phyloP scores from a whole-genome alignment of 164 flowering plant species.

The Piper longum region DNA sequence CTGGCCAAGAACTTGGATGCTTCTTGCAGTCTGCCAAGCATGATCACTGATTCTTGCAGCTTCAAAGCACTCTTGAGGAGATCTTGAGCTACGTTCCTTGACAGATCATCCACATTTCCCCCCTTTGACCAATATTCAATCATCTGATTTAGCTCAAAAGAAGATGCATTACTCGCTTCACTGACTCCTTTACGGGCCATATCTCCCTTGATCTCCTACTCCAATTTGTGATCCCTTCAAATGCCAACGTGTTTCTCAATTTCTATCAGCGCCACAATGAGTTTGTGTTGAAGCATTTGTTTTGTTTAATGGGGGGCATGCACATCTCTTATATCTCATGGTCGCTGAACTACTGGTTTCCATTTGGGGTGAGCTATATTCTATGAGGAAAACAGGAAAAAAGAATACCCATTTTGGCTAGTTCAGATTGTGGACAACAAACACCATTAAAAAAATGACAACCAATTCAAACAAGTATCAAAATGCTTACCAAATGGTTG shows the following conservation, averaged over 20 bases:
- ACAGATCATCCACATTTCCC: constrained; percentile 18
- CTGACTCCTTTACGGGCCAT: constrained; percentile 7
- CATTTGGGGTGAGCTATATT: too few species aligned
- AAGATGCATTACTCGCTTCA: constrained; percentile 17
- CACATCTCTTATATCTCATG: constrained; percentile 19
- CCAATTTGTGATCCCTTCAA: too few species aligned
- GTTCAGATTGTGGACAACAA: constrained; percentile 16
- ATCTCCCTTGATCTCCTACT: constrained; percentile 11
- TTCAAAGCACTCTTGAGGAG: constrained; percentile 73
- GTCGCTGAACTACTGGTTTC: constrained; percentile 21
- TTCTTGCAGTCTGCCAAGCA: constrained; percentile 67
- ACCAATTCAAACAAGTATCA: neutral
- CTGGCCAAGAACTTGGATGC: constrained; percentile 31
- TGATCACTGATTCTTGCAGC: constrained; percentile 60
- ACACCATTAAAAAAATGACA: constrained; percentile 1
- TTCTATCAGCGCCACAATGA: constrained; percentile 31
- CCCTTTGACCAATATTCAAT: constrained; percentile 53
- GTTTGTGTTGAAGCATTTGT: constrained; percentile 54
- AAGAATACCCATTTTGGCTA: constrained; percentile 8
- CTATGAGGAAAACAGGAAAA: neutral
- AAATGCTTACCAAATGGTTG: neutral
- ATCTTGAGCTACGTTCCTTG: constrained; percentile 50
- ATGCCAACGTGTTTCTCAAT: too few species aligned
- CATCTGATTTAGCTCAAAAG: constrained; percentile 45
- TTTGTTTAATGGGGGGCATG: constrained; percentile 42